These are phyloP conservation scores for Ceratocystis smalleyi DNA, from an alignment of 2,329 filamentous ascomycete genomes.

Conservation along the genomic window DNA sequence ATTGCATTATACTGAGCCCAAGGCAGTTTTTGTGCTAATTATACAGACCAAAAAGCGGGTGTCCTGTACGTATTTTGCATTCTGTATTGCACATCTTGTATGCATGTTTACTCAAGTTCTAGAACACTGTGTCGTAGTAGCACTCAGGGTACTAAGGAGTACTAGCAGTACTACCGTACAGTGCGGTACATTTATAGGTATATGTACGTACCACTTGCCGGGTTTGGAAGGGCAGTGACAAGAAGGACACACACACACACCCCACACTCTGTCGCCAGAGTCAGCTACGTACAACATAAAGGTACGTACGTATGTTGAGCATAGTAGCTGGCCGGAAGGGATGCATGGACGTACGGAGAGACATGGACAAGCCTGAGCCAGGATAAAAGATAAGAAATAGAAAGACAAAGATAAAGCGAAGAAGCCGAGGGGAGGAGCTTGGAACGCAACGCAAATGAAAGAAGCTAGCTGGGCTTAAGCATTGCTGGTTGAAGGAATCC, in stretches of 20 bases:
- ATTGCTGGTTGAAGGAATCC: no score
- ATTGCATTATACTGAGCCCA: background rate
- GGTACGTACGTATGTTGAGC: background rate
- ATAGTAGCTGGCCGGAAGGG: background rate
- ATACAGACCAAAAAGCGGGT: background rate
- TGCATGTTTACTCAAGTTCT: background rate
- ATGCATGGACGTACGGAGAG: conserved; percentile 1
- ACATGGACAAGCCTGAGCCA: background rate
- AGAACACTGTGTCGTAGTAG: background rate
- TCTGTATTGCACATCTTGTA: background rate
- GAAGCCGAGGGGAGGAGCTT: no score
- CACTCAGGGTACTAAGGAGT: background rate
- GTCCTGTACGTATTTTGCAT: background rate
- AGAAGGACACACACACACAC: background rate
- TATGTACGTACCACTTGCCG: background rate
- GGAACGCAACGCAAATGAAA: no score
- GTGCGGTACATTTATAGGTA: background rate
- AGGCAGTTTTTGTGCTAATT: background rate
- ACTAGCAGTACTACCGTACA: no score
- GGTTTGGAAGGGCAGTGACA: background rate
- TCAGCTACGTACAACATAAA: no score
- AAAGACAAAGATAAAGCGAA: no score
- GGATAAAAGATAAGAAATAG: no score
- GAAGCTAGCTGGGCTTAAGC: background rate
- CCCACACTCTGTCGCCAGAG: background rate